These are phyloP conservation scores for Trichothecium sympodiale DNA, from an alignment of 2,329 filamentous ascomycete genomes.

Conservation along the genomic window DNA sequence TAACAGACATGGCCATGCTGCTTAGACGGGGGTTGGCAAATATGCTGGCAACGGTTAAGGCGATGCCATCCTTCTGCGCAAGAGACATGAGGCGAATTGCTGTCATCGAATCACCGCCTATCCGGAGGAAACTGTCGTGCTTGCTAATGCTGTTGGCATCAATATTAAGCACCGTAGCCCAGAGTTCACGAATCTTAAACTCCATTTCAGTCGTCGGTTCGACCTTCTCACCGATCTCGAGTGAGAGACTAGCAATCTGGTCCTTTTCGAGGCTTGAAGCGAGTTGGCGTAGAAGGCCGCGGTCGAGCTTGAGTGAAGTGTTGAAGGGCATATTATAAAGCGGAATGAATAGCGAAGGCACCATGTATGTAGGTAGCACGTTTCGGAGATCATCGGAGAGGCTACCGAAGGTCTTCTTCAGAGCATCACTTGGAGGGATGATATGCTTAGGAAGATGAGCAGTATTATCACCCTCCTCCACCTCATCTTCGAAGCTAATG, in stretches of 20 bases:
- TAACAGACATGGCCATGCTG: not conserved
- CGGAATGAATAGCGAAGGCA: slow-evolving; percentile 5
- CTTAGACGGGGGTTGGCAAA: not conserved
- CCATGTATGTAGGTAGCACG: slow-evolving; percentile 6
- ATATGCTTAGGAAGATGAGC: not conserved
- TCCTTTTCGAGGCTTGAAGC: slow-evolving; percentile 2
- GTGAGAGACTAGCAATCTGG: not conserved
- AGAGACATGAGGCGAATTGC: slow-evolving; percentile 5
- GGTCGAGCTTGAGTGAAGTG: slow-evolving; percentile 1
- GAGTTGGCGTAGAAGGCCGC: not conserved
- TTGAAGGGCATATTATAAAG: not conserved
- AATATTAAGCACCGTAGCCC: slow-evolving; percentile 18
- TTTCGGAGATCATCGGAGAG: not conserved
- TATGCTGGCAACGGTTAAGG: slow-evolving; percentile 1
- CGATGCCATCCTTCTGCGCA: slow-evolving; percentile 1
- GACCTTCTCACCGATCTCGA: not conserved
- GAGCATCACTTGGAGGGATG: not conserved
- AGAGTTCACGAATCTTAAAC: slow-evolving; percentile 22
- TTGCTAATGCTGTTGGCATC: slow-evolving; percentile 1
- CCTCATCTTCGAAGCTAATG: slow-evolving; percentile 1
- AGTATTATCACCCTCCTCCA: not conserved
- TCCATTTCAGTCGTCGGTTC: slow-evolving; percentile 3
- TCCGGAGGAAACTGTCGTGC: slow-evolving; percentile 6
- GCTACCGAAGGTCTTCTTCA: not conserved
- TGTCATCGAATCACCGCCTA: slow-evolving; percentile 9